A percentile compares a stretch with the other conserved stretches of the same genome.
phyloP scores from a whole-genome alignment of 306 rosid species.

The Styphnolobium japonicum region DNA sequence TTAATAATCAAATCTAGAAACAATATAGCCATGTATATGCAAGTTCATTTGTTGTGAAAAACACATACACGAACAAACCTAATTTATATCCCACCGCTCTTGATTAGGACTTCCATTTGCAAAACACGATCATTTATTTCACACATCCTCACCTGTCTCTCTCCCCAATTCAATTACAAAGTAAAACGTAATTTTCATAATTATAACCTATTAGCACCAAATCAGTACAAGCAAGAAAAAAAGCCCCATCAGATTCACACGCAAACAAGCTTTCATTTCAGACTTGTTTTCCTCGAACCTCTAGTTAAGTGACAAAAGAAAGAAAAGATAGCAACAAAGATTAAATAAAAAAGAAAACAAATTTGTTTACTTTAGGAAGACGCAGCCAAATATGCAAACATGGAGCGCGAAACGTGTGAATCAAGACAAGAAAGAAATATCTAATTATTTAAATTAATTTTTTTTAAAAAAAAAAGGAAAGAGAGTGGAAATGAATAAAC shows the following conservation, averaged over 20 bases:
- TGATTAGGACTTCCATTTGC: neutral
- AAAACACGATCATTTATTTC: neutral
- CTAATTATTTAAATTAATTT: too few relatives aligned
- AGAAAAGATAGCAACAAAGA: neutral
- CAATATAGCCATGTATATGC: constrained; percentile 1
- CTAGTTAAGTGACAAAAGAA: neutral
- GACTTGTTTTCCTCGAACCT: neutral
- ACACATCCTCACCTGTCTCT: neutral
- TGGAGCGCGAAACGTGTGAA: neutral
- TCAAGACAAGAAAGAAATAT: neutral
- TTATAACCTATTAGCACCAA: constrained; percentile 1
- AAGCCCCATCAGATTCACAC: constrained; percentile 7
- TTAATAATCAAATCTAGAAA: neutral
- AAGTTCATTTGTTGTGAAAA: neutral
- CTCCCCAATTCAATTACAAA: neutral
- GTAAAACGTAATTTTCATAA: neutral
- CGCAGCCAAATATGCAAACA: constrained; percentile 4
- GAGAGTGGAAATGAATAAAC: neutral
- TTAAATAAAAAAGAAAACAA: neutral
- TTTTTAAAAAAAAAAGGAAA: neutral
- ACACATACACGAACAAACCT: neutral
- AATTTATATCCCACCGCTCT: neutral
- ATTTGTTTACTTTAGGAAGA: neutral
- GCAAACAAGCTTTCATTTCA: neutral
- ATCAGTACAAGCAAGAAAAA: neutral